A percentile compares a stretch with the other conserved stretches of the same genome.
Conservation (phyloP, 1,284 basidiomycete genomes). For the Rhodotorula sp. region DNA sequence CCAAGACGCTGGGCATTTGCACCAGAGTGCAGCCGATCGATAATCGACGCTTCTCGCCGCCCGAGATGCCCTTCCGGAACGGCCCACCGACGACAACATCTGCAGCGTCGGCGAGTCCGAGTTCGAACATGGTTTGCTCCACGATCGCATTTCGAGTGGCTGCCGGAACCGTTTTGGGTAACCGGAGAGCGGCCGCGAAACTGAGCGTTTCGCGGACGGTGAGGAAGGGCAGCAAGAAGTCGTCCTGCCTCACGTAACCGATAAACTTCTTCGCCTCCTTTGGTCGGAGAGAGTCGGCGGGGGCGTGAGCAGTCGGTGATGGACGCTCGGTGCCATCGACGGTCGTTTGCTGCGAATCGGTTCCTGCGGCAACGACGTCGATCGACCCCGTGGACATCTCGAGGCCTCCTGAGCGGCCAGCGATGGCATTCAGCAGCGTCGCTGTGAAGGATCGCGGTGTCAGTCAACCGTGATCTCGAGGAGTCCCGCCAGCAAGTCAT, state of each 20-base stretch:
- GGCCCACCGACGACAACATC: conserved; percentile 56
- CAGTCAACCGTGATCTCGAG: no score
- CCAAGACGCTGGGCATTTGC: conserved; percentile 71
- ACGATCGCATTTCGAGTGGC: conserved; percentile 52
- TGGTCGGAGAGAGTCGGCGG: no score
- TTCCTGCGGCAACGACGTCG: neutral
- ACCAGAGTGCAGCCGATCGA: conserved; percentile 70
- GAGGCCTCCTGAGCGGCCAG: conserved; percentile 22
- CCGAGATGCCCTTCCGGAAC: conserved; percentile 66
- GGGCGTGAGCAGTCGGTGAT: neutral
- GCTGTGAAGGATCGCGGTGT: neutral
- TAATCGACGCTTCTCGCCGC: conserved; percentile 75
- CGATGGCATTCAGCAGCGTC: conserved; percentile 29
- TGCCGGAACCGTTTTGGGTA: conserved; percentile 51
- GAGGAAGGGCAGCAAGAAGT: conserved; percentile 36
- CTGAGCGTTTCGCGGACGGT: conserved; percentile 54
- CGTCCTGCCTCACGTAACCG: conserved; percentile 40
- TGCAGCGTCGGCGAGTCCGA: conserved; percentile 57
- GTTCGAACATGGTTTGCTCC: conserved; percentile 56
- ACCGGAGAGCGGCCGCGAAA: conserved; percentile 55
- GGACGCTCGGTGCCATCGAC: neutral
- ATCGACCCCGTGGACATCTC: conserved; percentile 19
- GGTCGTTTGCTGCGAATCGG: neutral
- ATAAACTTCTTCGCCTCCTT: conserved; percentile 16
- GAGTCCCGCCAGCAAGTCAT: neutral